Conservation (phyloP, 352 stramenopile species). For the Elongisporangium undulatum region DNA sequence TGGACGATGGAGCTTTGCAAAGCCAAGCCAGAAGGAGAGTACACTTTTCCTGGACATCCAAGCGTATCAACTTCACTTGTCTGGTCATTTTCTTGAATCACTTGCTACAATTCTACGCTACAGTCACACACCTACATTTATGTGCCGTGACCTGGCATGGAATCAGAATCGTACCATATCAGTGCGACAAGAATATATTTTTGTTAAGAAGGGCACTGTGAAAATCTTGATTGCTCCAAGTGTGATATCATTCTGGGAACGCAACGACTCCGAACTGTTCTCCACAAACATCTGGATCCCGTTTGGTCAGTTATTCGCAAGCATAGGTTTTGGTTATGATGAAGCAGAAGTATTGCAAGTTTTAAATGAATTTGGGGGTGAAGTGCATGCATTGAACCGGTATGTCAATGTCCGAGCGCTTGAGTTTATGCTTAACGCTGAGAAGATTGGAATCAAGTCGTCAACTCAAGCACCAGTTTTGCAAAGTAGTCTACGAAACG, state of each 20-base stretch:
- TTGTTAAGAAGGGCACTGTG: constrained; percentile 20
- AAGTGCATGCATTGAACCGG: constrained; percentile 39
- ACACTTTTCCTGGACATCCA: constrained; percentile 70
- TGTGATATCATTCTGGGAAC: constrained; percentile 55
- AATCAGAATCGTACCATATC: not conserved
- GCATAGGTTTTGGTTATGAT: constrained; percentile 26
- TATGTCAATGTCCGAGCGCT: constrained; percentile 28
- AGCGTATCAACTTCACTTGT: constrained; percentile 64
- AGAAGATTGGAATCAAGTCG: constrained; percentile 50
- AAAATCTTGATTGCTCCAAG: constrained; percentile 72
- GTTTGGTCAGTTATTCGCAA: constrained; percentile 63
- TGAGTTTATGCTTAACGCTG: constrained; percentile 58
- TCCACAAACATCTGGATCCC: constrained; percentile 40
- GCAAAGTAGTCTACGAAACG: constrained; percentile 33
- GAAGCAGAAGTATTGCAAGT: constrained; percentile 17
- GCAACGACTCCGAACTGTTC: constrained; percentile 6
- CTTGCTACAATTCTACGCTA: constrained; percentile 21
- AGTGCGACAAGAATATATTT: constrained; percentile 6
- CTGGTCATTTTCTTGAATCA: constrained; percentile 35
- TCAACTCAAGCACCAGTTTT: constrained; percentile 33
- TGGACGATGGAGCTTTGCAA: constrained; percentile 42
- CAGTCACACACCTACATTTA: not conserved
- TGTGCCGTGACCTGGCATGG: not conserved
- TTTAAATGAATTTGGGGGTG: constrained; percentile 7
- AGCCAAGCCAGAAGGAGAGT: constrained; percentile 15